Base-by-base conservation (phyloP, 2,329 filamentous ascomycete genomes). In the Rutstroemia sp. region DNA sequence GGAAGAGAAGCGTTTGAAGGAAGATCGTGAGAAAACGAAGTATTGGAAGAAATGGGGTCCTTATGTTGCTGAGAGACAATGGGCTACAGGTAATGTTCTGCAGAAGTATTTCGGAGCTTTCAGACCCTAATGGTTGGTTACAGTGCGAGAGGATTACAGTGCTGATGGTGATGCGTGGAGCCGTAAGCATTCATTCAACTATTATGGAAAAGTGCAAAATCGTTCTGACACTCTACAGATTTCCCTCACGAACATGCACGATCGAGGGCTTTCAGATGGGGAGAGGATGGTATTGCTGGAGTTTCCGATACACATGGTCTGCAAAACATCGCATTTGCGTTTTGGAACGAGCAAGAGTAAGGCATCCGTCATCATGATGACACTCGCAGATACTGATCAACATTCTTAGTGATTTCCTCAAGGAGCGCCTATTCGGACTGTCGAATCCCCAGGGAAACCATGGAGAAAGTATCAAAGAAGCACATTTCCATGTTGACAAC, bases 41-140 rank as follows among this genome's bases (percentile, higher is more conserved):
- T 97, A 97, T 77, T 97, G 92, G 92, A 97, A 97, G 82, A 90
- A 87, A 83, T 96, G 92, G 91, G 92, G 92, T 55, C 87, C 92
- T 23, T 97, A 96, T 69, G 86, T 95, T 66, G 85, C 92, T 55
- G 92, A 97, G 77, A 80, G 92, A 69, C 92, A 96, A 77, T 96
- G 92, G 92, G 91, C 92, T 57, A 96, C 91, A 64, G 91, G 89
- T 88, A 81, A 45, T 39, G 21, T 1, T 45, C 16, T 56, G 18
- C 45, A 14, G 9, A 55, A 41, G 12, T 49, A 21, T 48, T 34
- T 18, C 8, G 52, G 49, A 52, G 21, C 47, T 10, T 50, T 42
- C 23, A 51, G n/a, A 53, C 59, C 44, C 62, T 59, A 45, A 49
- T 50, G 12, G 46, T 56, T 34, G 71, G 52, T 59, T 59, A 65